Evolutionary conservation across 2,329 filamentous ascomycete genomes (phyloP).

Genomic region (Macrophomina pseudophaseolina): DNA sequence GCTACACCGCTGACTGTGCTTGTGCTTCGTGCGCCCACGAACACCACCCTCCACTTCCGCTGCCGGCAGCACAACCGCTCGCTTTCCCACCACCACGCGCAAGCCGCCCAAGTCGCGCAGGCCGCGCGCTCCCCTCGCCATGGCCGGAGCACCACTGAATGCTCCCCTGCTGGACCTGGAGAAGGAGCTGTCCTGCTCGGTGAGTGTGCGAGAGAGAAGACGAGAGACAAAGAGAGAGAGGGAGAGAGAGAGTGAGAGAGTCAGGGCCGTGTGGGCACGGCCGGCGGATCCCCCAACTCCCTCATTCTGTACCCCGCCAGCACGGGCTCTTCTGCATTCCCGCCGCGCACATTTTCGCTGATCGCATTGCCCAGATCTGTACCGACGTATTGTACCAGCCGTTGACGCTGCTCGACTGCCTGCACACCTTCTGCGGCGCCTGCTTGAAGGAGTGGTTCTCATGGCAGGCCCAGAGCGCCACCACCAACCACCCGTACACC

Average conservation of each 20-base stretch:
- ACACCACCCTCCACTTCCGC: neutral
- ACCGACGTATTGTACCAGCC: conserved; percentile 93
- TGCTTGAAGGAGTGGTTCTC: conserved; percentile 96
- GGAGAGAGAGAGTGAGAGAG: neutral
- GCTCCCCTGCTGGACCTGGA: conserved; percentile 67
- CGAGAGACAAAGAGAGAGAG: neutral
- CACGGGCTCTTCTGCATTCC: neutral
- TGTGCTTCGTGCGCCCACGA: conserved; percentile 14
- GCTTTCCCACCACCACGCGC: neutral
- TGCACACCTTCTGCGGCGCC: conserved; percentile 94
- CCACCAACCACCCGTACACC: conserved; percentile 68
- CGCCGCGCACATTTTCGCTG: neutral
- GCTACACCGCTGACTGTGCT: conserved; percentile 23
- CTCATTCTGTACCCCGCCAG: conserved; percentile 2
- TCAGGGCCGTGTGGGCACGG: conserved; percentile 20
- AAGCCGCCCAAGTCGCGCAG: conserved; percentile 7
- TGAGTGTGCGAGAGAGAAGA: conserved; percentile 57
- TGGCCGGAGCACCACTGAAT: conserved; percentile 2
- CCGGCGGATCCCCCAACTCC: conserved; percentile 20
- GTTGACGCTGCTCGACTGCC: conserved; percentile 86
- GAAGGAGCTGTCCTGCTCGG: conserved; percentile 93
- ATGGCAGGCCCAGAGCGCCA: conserved; percentile 71
- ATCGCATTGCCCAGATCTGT: conserved; percentile 72
- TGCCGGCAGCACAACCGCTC: conserved; percentile 13
- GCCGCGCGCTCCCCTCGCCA: conserved; percentile 8